Evolutionary conservation across 495 filamentous ascomycete species (phyloP), one percentile per base, ranked within the genome.

Genomic region (Aspergillus saccharolyticus): DNA sequence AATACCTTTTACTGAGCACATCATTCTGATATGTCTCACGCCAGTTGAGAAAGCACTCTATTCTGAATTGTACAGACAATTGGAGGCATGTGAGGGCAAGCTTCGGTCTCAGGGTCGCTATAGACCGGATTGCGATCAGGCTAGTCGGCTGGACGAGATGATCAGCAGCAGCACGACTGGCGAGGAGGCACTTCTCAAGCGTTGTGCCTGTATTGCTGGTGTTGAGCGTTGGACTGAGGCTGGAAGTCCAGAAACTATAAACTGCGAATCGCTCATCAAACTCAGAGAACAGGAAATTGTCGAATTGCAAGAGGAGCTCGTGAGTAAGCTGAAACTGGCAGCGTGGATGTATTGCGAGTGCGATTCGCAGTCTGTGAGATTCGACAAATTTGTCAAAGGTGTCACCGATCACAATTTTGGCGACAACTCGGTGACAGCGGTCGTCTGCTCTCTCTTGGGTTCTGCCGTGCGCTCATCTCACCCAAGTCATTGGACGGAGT

Each of bases 141-240:
- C 69, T 8, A 65, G 65, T 22, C 66, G 74, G n/a, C 14, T 82
- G 9, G 72, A 76, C 33, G 70, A 76, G 25, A 70, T 78, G 7
- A 64, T 82, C 33, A 66, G 64, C 14, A 70, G 66, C 17, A 78
- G 74, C 46, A 58, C 71, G 17, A 68, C 70, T 3, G 65, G 70
- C 0, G 66, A 74, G 25, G 77, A 84, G 52, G 75, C 77, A 5
- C 58, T 84, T 19, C 55, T 82, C 18, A 83, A 78, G 55, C 71
- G 74, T 14, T 77, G 72, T 56, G 74, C 75, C 16, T 69, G 70
- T 9, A 56, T 66, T 17, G 62, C 56, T 2, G 52, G 69, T 4
- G 55, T 59, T 10, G 54, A 54, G 1, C 49, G 54, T 6, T 61
- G 57, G 57, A 44, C 45, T 18, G 16, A 50, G 4, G 19, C 55